Evolutionary conservation across 371 early-diverging fungal genomes (phyloP), one percentile per base, ranked within the genome.

Genomic region (Zopfochytrium polystomum): DNA sequence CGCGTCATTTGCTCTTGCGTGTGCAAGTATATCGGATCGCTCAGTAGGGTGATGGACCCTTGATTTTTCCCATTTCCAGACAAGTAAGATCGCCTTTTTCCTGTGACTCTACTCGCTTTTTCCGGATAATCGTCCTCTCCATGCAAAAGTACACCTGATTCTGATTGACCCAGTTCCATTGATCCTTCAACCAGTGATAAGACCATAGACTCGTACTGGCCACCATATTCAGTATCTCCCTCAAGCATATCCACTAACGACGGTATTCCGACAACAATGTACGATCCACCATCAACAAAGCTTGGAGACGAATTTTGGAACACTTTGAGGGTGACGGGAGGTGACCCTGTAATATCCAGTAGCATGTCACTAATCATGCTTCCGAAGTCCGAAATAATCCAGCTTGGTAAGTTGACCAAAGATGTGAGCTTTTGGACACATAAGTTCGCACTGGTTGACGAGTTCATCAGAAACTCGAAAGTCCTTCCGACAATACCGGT

Each of bases 361-460:
- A 75, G 45, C 32, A 70, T 26, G 23, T 72, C 69, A 22, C 57
- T 48, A 2, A 70, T 43, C 38, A 74, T 72, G 3, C 53, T 52
- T 18, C 63, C 68, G 50, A 74, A 66, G 29, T 65, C 70, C 29
- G 81, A 82, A 62, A 77, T 78, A 49, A 80, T 79, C 79, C 80
- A 79, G 1, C 71, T 61, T 20, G 80, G 78, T 58, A 83, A 70
- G 6, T 58, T 61, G n/a, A 72, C 66, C 3, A 64, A 71, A 43
- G 68, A 77, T 58, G 52, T 54, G 4, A 83, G 63, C n/a, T 78
- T 66, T 35, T 80, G 77, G 0, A 87, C 85, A 15, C 80, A 78
- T 0, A 85, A 78, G 55, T 77, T 82, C 52, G 75, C 72, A 75
- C 79, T 75, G 35, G 72, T 71, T 0, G 63, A 63, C 1, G 88